A percentile compares a stretch with the other conserved stretches of the same genome.
Evolutionary conservation across 1,284 basidiomycete genomes (phyloP).

Genomic region (Pascua guehoae): DNA sequence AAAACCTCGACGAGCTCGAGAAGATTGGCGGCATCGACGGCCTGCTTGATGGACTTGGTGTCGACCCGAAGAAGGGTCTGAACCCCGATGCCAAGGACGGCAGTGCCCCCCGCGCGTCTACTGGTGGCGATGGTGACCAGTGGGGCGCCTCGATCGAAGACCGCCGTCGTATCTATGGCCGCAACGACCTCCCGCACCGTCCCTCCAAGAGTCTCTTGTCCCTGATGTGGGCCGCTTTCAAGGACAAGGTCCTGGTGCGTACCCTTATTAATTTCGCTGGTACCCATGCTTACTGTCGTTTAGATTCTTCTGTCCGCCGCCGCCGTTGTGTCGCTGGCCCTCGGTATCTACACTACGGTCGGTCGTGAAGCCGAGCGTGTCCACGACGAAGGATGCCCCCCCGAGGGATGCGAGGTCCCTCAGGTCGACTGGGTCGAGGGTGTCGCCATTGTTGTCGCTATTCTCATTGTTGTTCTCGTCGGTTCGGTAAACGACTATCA

Average conservation of each 20-base stretch:
- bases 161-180: conserved; percentile 71
- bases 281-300: conserved; percentile 7
- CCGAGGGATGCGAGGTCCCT: conserved; percentile 54
- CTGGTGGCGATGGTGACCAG: conserved; percentile 50
- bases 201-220: conserved; percentile 72
- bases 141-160: conserved; percentile 61
- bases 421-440: conserved; percentile 93
- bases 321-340: conserved; percentile 85
- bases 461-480: conserved; percentile 61
- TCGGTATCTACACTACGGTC: conserved; percentile 91
- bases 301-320: conserved; percentile 85
- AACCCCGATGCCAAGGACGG: conserved; percentile 18
- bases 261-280: conserved; percentile 9
- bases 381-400: conserved; percentile 52
- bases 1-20: conserved; percentile 60
- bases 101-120: conserved; percentile 23
- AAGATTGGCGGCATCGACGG: conserved; percentile 69
- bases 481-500: conserved; percentile 65
- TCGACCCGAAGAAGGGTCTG: conserved; percentile 60
- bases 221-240: conserved; percentile 91
- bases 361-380: conserved; percentile 59
- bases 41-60: conserved; percentile 71
- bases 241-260: conserved; percentile 86
- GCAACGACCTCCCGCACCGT: conserved; percentile 74
- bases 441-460: conserved; percentile 91